phyloP scores from a whole-genome alignment of 306 rosid genomes.

The Fragaria nilgerrensis region DNA sequence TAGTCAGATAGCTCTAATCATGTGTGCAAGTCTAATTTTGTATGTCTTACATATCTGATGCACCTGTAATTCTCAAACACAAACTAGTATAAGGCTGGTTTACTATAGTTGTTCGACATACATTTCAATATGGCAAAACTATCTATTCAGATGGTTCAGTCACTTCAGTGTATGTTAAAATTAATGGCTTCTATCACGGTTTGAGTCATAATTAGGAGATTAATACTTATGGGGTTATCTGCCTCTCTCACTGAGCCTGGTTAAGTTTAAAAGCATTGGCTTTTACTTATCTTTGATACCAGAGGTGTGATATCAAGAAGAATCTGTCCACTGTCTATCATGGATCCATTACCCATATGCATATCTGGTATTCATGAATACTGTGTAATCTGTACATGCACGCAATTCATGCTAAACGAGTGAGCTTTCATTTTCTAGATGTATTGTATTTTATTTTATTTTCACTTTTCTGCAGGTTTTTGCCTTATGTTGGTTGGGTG shows the following conservation, averaged over 20 bases:
- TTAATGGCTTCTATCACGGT: background rate
- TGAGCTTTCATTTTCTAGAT: background rate
- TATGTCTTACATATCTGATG: background rate
- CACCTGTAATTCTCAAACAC: background rate
- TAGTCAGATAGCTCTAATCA: background rate
- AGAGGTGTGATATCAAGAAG: background rate
- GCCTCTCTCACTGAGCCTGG: background rate
- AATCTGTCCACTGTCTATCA: too few relatives aligned
- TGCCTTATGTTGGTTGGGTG: slow-evolving; percentile 69
- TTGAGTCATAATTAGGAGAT: background rate
- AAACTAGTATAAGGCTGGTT: background rate
- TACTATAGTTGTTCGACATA: background rate
- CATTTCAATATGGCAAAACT: background rate
- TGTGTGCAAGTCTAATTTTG: background rate
- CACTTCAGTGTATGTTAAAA: background rate
- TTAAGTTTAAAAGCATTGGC: background rate
- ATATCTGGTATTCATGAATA: background rate
- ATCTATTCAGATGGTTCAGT: background rate
- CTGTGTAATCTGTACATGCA: background rate
- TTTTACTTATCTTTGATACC: background rate
- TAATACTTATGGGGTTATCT: background rate
- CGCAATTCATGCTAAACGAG: background rate
- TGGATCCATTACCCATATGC: background rate
- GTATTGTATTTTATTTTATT: slow-evolving; percentile 1
- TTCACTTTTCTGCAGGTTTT: slow-evolving; percentile 43